These are phyloP conservation scores for Terana coerulea DNA, from an alignment of 768 basidiomycete species.

Conservation along the genomic window DNA sequence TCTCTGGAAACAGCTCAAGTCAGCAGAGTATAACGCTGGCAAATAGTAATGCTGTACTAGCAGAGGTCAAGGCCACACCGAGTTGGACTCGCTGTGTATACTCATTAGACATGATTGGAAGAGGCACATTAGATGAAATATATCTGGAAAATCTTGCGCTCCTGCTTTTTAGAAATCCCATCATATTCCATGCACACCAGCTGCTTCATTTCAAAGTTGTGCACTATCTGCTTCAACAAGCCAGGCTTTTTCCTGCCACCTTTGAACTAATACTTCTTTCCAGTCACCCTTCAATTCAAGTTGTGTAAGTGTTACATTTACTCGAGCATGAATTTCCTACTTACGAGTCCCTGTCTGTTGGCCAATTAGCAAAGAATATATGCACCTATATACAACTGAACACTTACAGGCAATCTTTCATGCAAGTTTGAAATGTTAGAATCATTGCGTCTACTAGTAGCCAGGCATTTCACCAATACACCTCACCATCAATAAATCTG, in stretches of 20 bases:
- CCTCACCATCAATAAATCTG: slow-evolving; percentile 12
- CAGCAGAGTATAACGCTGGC: neutral
- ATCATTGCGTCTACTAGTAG: neutral
- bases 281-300: slow-evolving; percentile 26
- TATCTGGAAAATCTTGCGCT: slow-evolving; percentile 59
- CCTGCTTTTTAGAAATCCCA: slow-evolving; percentile 45
- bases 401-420: neutral
- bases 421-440: too few species aligned
- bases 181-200: slow-evolving; percentile 69
- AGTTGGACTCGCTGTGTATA: slow-evolving; percentile 62
- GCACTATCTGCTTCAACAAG: slow-evolving; percentile 50
- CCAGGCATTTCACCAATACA: neutral
- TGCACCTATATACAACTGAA: neutral
- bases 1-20: slow-evolving; percentile 39
- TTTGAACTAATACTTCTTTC: slow-evolving; percentile 50
- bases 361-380: neutral
- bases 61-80: slow-evolving; percentile 70
- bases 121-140: slow-evolving; percentile 35
- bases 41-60: slow-evolving; percentile 38
- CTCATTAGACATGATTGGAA: neutral
- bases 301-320: neutral
- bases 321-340: slow-evolving; percentile 26
- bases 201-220: slow-evolving; percentile 66
- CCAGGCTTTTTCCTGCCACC: slow-evolving; percentile 20
- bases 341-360: slow-evolving; percentile 30